Evolutionary conservation across 2,329 filamentous ascomycete species (phyloP).

Genomic region (Decorospora gaudefroyi): DNA sequence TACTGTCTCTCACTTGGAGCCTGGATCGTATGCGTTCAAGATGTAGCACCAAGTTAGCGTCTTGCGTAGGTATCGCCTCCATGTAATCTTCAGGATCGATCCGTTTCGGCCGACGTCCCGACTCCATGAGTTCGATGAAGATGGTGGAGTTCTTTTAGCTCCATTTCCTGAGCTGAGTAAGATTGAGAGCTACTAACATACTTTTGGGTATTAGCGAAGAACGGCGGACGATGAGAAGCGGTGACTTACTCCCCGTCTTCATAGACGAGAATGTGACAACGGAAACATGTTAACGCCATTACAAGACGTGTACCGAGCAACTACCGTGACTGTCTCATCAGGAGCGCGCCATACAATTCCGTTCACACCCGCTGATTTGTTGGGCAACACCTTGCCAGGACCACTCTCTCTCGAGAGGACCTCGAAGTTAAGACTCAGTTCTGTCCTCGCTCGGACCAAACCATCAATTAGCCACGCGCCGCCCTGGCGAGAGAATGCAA

Average conservation of each 20-base stretch:
- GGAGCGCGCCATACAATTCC: no score
- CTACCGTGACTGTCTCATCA: no score
- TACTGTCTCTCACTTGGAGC: slow-evolving; percentile 1
- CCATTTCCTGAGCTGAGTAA: slow-evolving; percentile 45
- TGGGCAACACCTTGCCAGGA: no score
- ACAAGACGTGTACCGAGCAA: no score
- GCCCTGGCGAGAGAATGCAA: no score
- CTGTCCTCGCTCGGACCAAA: no score
- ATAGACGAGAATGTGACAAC: no score
- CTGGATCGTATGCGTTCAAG: slow-evolving; percentile 38
- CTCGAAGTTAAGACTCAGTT: no score
- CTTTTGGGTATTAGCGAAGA: slow-evolving; percentile 15
- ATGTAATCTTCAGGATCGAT: slow-evolving; percentile 33
- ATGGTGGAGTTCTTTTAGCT: slow-evolving; percentile 40
- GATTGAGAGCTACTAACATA: slow-evolving; percentile 53
- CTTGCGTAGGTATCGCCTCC: slow-evolving; percentile 27
- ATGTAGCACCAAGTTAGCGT: slow-evolving; percentile 42
- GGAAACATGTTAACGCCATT: no score
- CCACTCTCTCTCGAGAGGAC: no score
- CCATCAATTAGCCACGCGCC: no score
- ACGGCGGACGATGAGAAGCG: not conserved
- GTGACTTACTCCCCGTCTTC: slow-evolving; percentile 39
- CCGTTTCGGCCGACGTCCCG: slow-evolving; percentile 33
- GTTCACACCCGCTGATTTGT: no score
- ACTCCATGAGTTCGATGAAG: slow-evolving; percentile 42